phyloP scores from a whole-genome alignment of 2,329 filamentous ascomycete genomes.

The Grosmannia huntii region DNA sequence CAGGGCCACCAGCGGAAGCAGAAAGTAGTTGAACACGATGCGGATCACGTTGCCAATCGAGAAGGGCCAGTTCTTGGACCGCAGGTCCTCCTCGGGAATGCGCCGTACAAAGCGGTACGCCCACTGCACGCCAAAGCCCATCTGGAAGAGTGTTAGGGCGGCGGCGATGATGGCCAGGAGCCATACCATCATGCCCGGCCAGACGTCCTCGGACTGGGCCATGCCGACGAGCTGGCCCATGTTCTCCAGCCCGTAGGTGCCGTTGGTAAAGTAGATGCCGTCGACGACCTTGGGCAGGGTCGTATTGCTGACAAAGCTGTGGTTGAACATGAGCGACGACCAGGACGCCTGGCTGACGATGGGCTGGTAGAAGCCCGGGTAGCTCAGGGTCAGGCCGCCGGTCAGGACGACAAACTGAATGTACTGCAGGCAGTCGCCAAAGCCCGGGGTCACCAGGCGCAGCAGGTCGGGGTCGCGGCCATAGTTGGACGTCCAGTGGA shows the following conservation, averaged over 20 bases:
- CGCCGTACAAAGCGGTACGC: slow-evolving; percentile 57
- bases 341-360: slow-evolving; percentile 77
- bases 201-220: slow-evolving; percentile 63
- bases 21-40: slow-evolving; percentile 83
- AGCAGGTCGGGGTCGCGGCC: slow-evolving; percentile 86
- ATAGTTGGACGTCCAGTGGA: slow-evolving; percentile 97
- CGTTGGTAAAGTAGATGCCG: slow-evolving; percentile 74
- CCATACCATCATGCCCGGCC: slow-evolving; percentile 91
- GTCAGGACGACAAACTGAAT: slow-evolving; percentile 86
- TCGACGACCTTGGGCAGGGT: slow-evolving; percentile 57
- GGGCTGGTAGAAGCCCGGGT: slow-evolving; percentile 91
- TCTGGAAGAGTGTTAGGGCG: slow-evolving; percentile 57
- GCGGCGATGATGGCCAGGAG: slow-evolving; percentile 62
- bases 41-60: slow-evolving; percentile 67
- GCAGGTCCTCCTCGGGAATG: slow-evolving; percentile 72
- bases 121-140: slow-evolving; percentile 68
- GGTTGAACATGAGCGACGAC: slow-evolving; percentile 86
- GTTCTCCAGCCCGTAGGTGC: slow-evolving; percentile 64
- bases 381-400: slow-evolving; percentile 74
- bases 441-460: slow-evolving; percentile 85
- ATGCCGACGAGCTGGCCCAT: slow-evolving; percentile 77
- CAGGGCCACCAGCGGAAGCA: slow-evolving; percentile 73
- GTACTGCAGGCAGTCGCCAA: slow-evolving; percentile 93
- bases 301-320: slow-evolving; percentile 66
- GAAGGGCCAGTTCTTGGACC: slow-evolving; percentile 86